phyloP scores from a whole-genome alignment of 805 yeast genomes.

The Maudiozyma turicensis region DNA sequence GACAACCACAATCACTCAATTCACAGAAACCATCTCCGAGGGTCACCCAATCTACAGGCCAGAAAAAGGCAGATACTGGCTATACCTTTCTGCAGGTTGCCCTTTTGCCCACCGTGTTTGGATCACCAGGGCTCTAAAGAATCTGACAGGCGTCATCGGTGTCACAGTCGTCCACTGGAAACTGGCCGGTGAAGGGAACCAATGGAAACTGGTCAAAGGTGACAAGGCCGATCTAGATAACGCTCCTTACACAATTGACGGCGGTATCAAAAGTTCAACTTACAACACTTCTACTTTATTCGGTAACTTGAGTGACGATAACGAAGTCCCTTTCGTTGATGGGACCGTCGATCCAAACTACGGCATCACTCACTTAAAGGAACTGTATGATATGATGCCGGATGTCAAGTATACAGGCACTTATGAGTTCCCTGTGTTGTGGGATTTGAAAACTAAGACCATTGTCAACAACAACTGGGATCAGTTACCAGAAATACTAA shows the following conservation, averaged over 20 bases:
- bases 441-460: slow-evolving; percentile 76
- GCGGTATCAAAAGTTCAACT: slow-evolving; percentile 10
- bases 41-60: slow-evolving; percentile 56
- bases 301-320: slow-evolving; percentile 10
- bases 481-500: slow-evolving; percentile 77
- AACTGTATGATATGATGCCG: slow-evolving; percentile 59
- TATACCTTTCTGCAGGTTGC: slow-evolving; percentile 83
- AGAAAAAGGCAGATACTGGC: slow-evolving; percentile 72
- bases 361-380: slow-evolving; percentile 48
- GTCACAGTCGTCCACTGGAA: slow-evolving; percentile 83
- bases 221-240: slow-evolving; percentile 4
- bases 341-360: slow-evolving; percentile 52
- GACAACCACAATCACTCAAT: neutral
- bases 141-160: slow-evolving; percentile 48
- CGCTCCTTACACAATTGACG: slow-evolving; percentile 9
- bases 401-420: slow-evolving; percentile 70
- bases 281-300: slow-evolving; percentile 8
- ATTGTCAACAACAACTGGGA: slow-evolving; percentile 88
- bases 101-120: slow-evolving; percentile 91
- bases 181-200: slow-evolving; percentile 58
- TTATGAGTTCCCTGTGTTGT: slow-evolving; percentile 84
- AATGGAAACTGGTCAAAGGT: slow-evolving; percentile 61
- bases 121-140: slow-evolving; percentile 63
- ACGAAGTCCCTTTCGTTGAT: slow-evolving; percentile 17
- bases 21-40: neutral